Conservation (phyloP, 345 rosid species). For the Capsella bursapastoris region DNA sequence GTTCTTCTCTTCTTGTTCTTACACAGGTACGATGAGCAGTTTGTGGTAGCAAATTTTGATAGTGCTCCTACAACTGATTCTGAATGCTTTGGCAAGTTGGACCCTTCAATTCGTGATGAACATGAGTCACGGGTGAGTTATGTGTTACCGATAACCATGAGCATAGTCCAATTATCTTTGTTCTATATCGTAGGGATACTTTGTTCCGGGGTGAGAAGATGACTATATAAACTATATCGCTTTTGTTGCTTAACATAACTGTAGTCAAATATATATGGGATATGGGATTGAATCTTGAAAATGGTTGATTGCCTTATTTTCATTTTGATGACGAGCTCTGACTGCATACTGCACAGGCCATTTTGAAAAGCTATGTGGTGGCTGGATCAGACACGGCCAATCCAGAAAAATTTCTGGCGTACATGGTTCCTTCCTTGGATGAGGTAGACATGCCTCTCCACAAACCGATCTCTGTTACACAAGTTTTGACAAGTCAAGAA, state of each 20-base stretch:
- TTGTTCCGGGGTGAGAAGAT: background rate
- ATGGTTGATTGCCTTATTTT: conserved; percentile 12
- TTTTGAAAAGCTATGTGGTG: conserved; percentile 87
- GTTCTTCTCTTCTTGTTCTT: conserved; percentile 28
- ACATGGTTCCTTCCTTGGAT: conserved; percentile 80
- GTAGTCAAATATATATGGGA: conserved; percentile 17
- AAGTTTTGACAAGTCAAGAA: conserved; percentile 13
- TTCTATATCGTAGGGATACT: background rate
- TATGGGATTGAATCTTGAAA: background rate
- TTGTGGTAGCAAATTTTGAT: conserved; percentile 76
- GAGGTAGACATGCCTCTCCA: conserved; percentile 63
- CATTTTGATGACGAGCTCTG: conserved; percentile 23
- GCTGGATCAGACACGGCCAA: conserved; percentile 69
- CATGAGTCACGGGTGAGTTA: conserved; percentile 83
- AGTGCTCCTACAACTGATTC: conserved; percentile 92
- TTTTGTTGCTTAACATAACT: conserved; percentile 15
- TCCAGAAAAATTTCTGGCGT: conserved; percentile 86
- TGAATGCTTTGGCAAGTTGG: conserved; percentile 70
- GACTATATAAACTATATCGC: background rate
- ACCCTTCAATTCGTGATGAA: conserved; percentile 69
- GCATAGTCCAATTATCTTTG: conserved; percentile 14
- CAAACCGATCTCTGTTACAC: conserved; percentile 19
- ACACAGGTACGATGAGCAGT: conserved; percentile 79
- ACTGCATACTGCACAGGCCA: conserved; percentile 58
- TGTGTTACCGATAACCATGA: conserved; percentile 5